phyloP scores from a whole-genome alignment of 2,329 filamentous ascomycete genomes.

The Monilinia polystroma region DNA sequence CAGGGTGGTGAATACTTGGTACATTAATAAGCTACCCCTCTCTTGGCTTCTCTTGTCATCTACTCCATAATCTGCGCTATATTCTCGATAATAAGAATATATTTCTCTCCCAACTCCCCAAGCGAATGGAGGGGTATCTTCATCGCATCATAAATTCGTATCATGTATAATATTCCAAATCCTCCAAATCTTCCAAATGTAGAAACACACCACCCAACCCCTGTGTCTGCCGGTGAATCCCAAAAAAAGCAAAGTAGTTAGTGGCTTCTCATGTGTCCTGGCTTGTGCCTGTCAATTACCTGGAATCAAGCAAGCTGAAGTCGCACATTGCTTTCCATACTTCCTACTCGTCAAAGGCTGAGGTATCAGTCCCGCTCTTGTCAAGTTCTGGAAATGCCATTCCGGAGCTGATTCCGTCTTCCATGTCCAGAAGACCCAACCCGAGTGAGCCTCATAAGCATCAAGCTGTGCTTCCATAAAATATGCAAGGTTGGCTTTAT shows the following conservation, averaged over 20 bases:
- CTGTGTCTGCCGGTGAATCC: no score
- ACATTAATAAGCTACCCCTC: constrained; percentile 3
- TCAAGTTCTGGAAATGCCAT: constrained; percentile 45
- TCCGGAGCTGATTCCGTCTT: constrained; percentile 44
- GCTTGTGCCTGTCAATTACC: constrained; percentile 28
- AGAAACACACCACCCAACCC: not conserved
- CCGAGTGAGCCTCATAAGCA: constrained; percentile 43
- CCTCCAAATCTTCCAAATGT: constrained; percentile 5
- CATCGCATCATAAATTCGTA: constrained; percentile 16
- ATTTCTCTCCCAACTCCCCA: constrained; percentile 5
- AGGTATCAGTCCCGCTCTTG: constrained; percentile 44
- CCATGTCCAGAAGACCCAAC: constrained; percentile 48
- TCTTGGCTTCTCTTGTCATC: not conserved
- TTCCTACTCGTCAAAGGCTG: constrained; percentile 41
- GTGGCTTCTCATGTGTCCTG: not conserved
- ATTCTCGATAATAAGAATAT: not conserved
- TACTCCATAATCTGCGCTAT: not conserved
- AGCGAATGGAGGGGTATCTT: constrained; percentile 25
- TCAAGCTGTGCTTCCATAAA: constrained; percentile 48
- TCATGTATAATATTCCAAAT: not conserved
- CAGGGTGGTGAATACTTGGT: not conserved
- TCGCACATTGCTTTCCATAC: constrained; percentile 35
- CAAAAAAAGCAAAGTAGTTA: not conserved
- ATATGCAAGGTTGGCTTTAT: constrained; percentile 42
- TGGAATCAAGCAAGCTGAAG: constrained; percentile 34